phyloP scores from a whole-genome alignment of 352 stramenopile species.

The Pythium phragmiticola region DNA sequence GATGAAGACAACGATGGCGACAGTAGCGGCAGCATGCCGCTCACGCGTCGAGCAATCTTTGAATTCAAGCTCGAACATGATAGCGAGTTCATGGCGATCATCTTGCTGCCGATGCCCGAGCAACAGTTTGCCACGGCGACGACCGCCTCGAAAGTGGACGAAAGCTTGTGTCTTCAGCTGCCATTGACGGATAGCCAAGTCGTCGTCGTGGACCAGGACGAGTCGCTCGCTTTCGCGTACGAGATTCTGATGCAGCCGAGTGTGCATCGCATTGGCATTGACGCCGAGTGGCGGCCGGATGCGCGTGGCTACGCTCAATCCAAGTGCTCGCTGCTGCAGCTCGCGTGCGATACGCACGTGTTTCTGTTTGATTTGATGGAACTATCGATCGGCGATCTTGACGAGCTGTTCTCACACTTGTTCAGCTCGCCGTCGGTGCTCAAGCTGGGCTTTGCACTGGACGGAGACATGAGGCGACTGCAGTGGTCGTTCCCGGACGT shows the following conservation, averaged over 20 bases:
- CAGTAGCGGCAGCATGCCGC: conserved; percentile 19
- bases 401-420: conserved; percentile 64
- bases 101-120: conserved; percentile 28
- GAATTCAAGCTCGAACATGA: conserved; percentile 72
- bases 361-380: conserved; percentile 71
- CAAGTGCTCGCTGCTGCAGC: conserved; percentile 64
- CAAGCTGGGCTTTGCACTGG: conserved; percentile 68
- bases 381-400: conserved; percentile 52
- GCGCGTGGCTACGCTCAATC: conserved; percentile 39
- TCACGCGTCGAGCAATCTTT: conserved; percentile 43
- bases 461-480: conserved; percentile 64
- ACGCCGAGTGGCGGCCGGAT: conserved; percentile 73
- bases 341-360: conserved; percentile 60
- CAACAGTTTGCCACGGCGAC: conserved; percentile 7
- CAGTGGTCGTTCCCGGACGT: conserved; percentile 71
- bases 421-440: conserved; percentile 46
- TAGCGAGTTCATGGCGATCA: conserved; percentile 62
- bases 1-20: conserved; percentile 29
- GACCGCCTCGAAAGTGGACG: conserved; percentile 14
- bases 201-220: conserved; percentile 61
- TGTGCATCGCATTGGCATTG: conserved; percentile 49
- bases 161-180: conserved; percentile 44
- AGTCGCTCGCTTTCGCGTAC: conserved; percentile 45
- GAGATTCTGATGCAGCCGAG: conserved; percentile 43
- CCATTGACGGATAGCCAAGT: conserved; percentile 43